Conservation (phyloP, 176 grass and related monocot species). For the Stipa capillata region DNA sequence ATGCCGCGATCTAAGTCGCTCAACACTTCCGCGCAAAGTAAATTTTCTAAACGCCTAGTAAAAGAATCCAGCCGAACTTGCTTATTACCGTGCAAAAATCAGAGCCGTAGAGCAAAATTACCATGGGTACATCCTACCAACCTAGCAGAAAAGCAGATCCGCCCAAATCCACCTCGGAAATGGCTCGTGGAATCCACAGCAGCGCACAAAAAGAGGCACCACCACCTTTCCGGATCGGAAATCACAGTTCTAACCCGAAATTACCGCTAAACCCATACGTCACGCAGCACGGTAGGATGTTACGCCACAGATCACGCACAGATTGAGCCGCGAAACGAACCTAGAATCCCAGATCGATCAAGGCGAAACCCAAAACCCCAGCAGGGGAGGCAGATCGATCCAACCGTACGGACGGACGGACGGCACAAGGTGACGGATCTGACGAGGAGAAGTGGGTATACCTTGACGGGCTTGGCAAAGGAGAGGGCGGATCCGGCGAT, state of each 20-base stretch:
- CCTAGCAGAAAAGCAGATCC: slow-evolving; percentile 16
- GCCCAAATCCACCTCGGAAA: neutral
- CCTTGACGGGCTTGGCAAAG: slow-evolving; percentile 42
- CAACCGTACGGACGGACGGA: neutral
- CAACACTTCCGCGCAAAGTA: neutral
- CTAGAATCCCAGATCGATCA: neutral
- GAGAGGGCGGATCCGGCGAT: slow-evolving; percentile 37
- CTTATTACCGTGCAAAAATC: neutral
- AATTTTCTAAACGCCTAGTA: neutral
- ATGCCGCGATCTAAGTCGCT: neutral
- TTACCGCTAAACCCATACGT: neutral
- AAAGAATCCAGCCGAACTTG: neutral
- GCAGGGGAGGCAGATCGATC: neutral
- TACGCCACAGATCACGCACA: neutral
- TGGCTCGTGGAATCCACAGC: neutral
- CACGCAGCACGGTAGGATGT: neutral
- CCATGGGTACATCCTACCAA: neutral
- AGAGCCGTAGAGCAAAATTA: neutral
- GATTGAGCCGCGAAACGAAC: neutral
- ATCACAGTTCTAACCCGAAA: neutral
- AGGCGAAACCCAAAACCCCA: neutral
- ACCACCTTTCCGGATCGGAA: neutral
- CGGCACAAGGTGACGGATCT: neutral
- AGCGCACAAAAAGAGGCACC: neutral
- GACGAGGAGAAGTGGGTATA: neutral